phyloP scores from a whole-genome alignment of 495 filamentous ascomycete species.

The Amorphotheca resinae region DNA sequence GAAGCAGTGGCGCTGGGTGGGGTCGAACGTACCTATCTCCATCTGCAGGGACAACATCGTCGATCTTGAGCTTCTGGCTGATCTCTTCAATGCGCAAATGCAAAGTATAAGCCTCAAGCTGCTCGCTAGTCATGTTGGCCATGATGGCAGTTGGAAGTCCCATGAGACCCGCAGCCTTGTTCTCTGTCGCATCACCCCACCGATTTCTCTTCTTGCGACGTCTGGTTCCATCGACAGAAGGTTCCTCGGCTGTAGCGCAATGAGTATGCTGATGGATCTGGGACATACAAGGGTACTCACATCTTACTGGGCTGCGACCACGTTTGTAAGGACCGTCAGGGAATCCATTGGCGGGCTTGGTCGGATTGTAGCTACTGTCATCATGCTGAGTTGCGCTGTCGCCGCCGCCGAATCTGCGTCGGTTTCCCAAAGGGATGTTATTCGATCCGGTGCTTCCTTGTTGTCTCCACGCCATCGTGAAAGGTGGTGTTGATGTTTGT shows the following conservation, averaged over 20 bases:
- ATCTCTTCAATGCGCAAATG: slow-evolving; percentile 97
- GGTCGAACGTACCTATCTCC: slow-evolving; percentile 64
- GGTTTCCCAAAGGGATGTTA: slow-evolving; percentile 85
- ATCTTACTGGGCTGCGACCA: slow-evolving; percentile 53
- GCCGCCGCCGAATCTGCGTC: slow-evolving; percentile 65
- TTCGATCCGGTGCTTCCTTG: slow-evolving; percentile 98
- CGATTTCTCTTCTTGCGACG: slow-evolving; percentile 95
- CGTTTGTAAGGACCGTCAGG: slow-evolving; percentile 40
- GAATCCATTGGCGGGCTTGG: slow-evolving; percentile 34
- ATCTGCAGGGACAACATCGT: slow-evolving; percentile 92
- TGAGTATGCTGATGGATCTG: slow-evolving; percentile 6
- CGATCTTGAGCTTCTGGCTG: slow-evolving; percentile 95
- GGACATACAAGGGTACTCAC: slow-evolving; percentile 23
- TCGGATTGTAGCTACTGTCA: slow-evolving; percentile 44
- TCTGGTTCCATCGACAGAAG: slow-evolving; percentile 49
- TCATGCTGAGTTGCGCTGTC: slow-evolving; percentile 24
- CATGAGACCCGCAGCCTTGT: slow-evolving; percentile 97
- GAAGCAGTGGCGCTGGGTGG: slow-evolving; percentile 4
- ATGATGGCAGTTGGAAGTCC: slow-evolving; percentile 92
- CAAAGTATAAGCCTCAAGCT: slow-evolving; percentile 90
- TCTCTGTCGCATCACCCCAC: slow-evolving; percentile 92
- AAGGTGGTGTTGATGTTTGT: background rate
- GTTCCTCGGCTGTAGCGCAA: slow-evolving; percentile 29
- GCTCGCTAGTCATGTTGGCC: slow-evolving; percentile 93
- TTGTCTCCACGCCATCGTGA: slow-evolving; percentile 76